Percentiles rank a stretch among this genome's conserved stretches.
phyloP scores from a whole-genome alignment of 306 rosid species.

The Castanea mollissima region DNA sequence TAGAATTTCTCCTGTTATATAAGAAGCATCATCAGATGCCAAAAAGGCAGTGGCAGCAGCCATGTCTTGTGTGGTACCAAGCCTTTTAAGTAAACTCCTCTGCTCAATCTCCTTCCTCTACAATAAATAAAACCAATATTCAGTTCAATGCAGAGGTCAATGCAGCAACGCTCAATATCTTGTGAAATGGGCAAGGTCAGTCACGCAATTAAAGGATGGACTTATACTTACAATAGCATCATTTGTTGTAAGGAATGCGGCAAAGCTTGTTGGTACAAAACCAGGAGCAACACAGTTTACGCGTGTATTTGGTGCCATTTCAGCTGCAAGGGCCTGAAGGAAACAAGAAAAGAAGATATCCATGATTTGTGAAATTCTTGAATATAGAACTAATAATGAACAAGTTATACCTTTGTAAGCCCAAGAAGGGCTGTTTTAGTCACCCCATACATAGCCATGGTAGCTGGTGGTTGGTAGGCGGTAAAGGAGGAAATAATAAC shows the following conservation, averaged over 20 bases:
- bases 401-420: slow-evolving; percentile 66
- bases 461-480: slow-evolving; percentile 63
- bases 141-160: background rate
- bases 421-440: slow-evolving; percentile 97
- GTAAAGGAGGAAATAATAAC: slow-evolving; percentile 81
- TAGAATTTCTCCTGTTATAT: slow-evolving; percentile 90
- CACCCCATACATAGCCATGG: slow-evolving; percentile 97
- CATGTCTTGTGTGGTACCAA: slow-evolving; percentile 90
- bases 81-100: slow-evolving; percentile 65
- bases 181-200: no score
- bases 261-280: slow-evolving; percentile 87
- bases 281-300: slow-evolving; percentile 98
- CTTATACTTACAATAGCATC: slow-evolving; percentile 47
- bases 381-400: slow-evolving; percentile 8
- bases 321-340: slow-evolving; percentile 77
- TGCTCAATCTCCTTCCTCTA: slow-evolving; percentile 64
- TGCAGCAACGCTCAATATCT: background rate
- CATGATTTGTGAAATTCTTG: background rate
- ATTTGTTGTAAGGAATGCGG: slow-evolving; percentile 48
- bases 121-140: slow-evolving; percentile 18
- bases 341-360: background rate
- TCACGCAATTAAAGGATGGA: background rate
- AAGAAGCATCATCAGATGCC: slow-evolving; percentile 90
- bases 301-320: slow-evolving; percentile 78
- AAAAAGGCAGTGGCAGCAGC: slow-evolving; percentile 85